phyloP scores from a whole-genome alignment of 1,284 basidiomycete genomes.

The Ustilago hordei region DNA sequence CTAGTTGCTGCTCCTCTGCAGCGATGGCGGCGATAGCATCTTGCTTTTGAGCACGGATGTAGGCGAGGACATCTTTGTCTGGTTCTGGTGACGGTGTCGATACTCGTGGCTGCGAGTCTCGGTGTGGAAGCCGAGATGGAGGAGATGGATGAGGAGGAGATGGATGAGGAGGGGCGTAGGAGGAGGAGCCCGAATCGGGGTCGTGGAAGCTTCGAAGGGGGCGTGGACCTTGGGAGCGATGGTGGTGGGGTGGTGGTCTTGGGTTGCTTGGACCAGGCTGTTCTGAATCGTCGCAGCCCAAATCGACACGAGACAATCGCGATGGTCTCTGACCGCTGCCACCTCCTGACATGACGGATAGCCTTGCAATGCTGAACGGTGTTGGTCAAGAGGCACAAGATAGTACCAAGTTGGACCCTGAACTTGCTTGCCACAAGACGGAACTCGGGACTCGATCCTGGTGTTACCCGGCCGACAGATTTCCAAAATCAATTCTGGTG shows the following conservation, averaged over 20 bases:
- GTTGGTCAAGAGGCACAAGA: too few species aligned
- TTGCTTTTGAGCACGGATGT: slow-evolving; percentile 34
- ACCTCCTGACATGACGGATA: slow-evolving; percentile 5
- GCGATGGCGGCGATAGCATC: background rate
- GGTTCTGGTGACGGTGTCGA: slow-evolving; percentile 27
- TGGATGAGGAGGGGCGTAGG: too few species aligned
- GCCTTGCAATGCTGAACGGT: background rate
- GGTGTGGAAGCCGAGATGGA: background rate
- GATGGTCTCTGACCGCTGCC: slow-evolving; percentile 10
- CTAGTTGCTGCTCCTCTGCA: slow-evolving; percentile 17
- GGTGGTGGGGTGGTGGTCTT: slow-evolving; percentile 9
- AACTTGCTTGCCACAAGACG: background rate
- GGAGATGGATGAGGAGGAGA: background rate
- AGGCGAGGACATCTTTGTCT: slow-evolving; percentile 43
- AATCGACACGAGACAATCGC: slow-evolving; percentile 20
- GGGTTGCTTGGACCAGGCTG: slow-evolving; percentile 34
- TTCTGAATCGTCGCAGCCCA: slow-evolving; percentile 28
- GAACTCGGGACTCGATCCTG: background rate
- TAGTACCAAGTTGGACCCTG: background rate
- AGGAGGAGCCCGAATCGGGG: background rate
- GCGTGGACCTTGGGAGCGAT: background rate
- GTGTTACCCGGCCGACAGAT: background rate
- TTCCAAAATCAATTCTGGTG: too few species aligned
- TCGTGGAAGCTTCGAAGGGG: background rate
- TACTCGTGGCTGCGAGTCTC: background rate